Percentiles rank a stretch among this genome's conserved stretches.
Conservation (phyloP, 306 rosid species). For the apple (Malus domestica) region ASM211411v1 NC_041789.1:1168001-1168500, state of each 20-base stretch:
- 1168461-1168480: neutral
- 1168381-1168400: conserved; percentile 6
- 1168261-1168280: conserved; percentile 51
- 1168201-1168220: conserved; percentile 92
- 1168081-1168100: conserved; percentile 72
- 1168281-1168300: conserved; percentile 9
- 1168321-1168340: conserved; percentile 4
- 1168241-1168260: conserved; percentile 85
- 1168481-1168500: neutral
- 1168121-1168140: conserved; percentile 81
- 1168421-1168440: neutral
- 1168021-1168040: conserved; percentile 21
- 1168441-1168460: neutral
- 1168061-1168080: conserved; percentile 47
- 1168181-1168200: conserved; percentile 73
- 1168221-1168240: conserved; percentile 71
- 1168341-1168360: neutral
- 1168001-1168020: conserved; percentile 3
- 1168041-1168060: conserved; percentile 19
- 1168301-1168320: neutral
- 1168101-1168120: conserved; percentile 70
- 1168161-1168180: conserved; percentile 79
- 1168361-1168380: neutral
- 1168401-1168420: neutral
- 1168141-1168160: conserved; percentile 68